phyloP scores from a whole-genome alignment of 495 filamentous ascomycete genomes.

The Penicillium diatomitis region DNA sequence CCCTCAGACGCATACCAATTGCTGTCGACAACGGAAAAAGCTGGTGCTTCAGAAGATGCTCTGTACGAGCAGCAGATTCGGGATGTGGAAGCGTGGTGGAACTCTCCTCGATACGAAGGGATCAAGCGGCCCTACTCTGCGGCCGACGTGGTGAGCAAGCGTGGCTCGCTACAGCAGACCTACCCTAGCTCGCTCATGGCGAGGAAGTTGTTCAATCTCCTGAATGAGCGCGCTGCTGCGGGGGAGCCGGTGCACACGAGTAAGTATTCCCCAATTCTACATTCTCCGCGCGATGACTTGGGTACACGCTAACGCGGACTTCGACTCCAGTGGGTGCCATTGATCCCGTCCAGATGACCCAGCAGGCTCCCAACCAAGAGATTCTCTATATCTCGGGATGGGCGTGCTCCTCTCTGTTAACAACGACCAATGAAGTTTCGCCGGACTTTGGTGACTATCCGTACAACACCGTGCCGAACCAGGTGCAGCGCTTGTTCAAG shows the following conservation, averaged over 20 bases:
- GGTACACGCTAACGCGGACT: slow-evolving; percentile 5
- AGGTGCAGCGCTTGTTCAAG: slow-evolving; percentile 91
- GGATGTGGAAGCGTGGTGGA: slow-evolving; percentile 84
- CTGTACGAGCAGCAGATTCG: slow-evolving; percentile 70
- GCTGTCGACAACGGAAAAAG: slow-evolving; percentile 60
- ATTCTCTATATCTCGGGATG: slow-evolving; percentile 93
- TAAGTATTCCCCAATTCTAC: slow-evolving; percentile 28
- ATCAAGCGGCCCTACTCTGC: slow-evolving; percentile 89
- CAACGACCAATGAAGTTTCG: slow-evolving; percentile 91
- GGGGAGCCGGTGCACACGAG: slow-evolving; percentile 87
- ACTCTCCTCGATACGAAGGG: slow-evolving; percentile 67
- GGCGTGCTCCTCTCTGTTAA: slow-evolving; percentile 90
- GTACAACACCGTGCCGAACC: slow-evolving; percentile 97
- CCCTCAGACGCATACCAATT: slow-evolving; percentile 73
- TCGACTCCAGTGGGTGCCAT: slow-evolving; percentile 74
- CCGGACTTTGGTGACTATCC: slow-evolving; percentile 98
- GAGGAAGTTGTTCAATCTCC: slow-evolving; percentile 81
- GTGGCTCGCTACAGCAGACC: slow-evolving; percentile 73
- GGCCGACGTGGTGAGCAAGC: slow-evolving; percentile 83
- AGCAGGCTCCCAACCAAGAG: slow-evolving; percentile 93
- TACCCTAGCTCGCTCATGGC: slow-evolving; percentile 93
- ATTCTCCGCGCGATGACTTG: slow-evolving; percentile 1
- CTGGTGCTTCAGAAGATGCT: slow-evolving; percentile 69
- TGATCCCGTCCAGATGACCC: slow-evolving; percentile 97
- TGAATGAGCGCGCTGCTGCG: slow-evolving; percentile 63